phyloP scores from a whole-genome alignment of 2,329 filamentous ascomycete genomes.

The Colletotrichum coccodes region DNA sequence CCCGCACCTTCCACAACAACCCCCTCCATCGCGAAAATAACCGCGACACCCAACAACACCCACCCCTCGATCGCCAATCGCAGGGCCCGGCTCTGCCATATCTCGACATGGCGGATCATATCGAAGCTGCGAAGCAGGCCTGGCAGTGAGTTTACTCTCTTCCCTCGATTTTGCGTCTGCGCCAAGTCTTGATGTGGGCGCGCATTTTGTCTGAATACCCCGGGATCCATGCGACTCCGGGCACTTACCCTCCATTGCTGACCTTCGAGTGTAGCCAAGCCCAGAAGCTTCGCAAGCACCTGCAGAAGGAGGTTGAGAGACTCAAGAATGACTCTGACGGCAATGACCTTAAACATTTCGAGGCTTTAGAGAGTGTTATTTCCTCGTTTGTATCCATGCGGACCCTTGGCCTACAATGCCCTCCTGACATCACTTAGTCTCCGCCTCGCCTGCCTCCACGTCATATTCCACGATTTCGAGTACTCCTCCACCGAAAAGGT shows the following conservation, averaged over 20 bases:
- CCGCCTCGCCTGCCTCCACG: slow-evolving; percentile 76
- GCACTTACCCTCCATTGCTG: slow-evolving; percentile 14
- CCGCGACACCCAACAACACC: slow-evolving; percentile 18
- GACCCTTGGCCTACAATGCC: slow-evolving; percentile 1
- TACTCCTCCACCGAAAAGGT: slow-evolving; percentile 71
- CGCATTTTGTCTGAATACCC: background rate
- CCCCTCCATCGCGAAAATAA: slow-evolving; percentile 15
- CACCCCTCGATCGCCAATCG: background rate
- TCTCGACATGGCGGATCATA: slow-evolving; percentile 23
- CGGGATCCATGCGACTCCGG: slow-evolving; percentile 1
- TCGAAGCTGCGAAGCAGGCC: slow-evolving; percentile 44
- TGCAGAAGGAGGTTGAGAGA: slow-evolving; percentile 55
- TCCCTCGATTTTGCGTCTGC: background rate
- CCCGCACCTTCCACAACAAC: slow-evolving; percentile 27
- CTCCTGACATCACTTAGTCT: slow-evolving; percentile 58
- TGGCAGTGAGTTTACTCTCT: slow-evolving; percentile 49
- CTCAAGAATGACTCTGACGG: slow-evolving; percentile 48
- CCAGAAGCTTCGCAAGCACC: slow-evolving; percentile 53
- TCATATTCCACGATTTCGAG: slow-evolving; percentile 78
- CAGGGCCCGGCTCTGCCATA: background rate
- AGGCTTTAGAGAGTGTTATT: slow-evolving; percentile 54
- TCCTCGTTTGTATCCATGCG: slow-evolving; percentile 47
- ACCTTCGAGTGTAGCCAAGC: slow-evolving; percentile 46
- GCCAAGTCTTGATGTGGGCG: background rate
- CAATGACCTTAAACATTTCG: slow-evolving; percentile 53